phyloP scores from a whole-genome alignment of 352 stramenopile species.

The Blastocystis sp. region DNA sequence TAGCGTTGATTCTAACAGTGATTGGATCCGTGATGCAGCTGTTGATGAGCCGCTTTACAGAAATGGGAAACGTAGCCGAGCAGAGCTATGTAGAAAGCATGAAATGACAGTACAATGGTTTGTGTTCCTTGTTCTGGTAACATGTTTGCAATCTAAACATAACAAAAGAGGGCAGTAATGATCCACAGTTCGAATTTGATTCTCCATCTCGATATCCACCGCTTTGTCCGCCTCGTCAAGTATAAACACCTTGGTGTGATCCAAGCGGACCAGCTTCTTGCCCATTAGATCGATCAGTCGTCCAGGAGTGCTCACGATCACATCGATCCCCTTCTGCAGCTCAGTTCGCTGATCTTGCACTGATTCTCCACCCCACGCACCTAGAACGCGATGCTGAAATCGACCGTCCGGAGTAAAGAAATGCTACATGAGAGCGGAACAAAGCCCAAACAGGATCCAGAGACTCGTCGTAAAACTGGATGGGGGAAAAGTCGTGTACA shows the following conservation, averaged over 20 bases:
- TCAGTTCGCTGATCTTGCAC: not conserved
- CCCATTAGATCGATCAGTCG: not conserved
- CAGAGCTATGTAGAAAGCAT: not conserved
- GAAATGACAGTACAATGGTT: not conserved
- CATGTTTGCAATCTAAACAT: constrained; percentile 14
- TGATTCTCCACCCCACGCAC: constrained; percentile 4
- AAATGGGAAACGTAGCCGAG: constrained; percentile 27
- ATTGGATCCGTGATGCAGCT: constrained; percentile 12
- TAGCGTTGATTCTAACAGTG: not conserved
- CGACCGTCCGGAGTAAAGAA: not conserved
- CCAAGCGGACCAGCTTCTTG: not conserved
- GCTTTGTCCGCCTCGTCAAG: constrained; percentile 46
- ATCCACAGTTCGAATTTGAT: constrained; percentile 14
- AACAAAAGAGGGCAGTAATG: not conserved
- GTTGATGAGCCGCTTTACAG: constrained; percentile 34
- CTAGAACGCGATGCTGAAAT: not conserved
- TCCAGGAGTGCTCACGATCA: constrained; percentile 1
- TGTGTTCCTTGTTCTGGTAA: not conserved
- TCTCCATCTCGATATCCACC: constrained; percentile 36
- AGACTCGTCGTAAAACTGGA: not conserved
- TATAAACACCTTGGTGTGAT: not conserved
- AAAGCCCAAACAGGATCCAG: not conserved
- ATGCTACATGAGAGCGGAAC: not conserved
- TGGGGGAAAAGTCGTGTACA: not conserved
- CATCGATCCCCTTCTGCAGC: not conserved